A percentile compares a stretch with the other conserved stretches of the same genome.
phyloP scores from a whole-genome alignment of 2,329 filamentous ascomycete species.

The Pseudogymnoascus sp. region DNA sequence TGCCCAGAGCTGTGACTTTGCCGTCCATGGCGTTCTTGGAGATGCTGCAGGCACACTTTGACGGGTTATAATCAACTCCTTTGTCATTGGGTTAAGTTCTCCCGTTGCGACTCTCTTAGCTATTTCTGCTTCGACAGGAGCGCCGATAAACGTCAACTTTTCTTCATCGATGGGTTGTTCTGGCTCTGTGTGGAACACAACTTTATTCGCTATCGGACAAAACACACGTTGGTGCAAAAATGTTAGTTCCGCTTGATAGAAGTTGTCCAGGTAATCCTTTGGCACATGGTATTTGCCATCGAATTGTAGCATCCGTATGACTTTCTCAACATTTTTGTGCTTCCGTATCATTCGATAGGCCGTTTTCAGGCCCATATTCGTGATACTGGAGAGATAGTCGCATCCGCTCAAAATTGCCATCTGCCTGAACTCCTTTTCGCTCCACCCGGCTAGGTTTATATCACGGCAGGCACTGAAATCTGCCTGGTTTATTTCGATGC shows the following conservation, averaged over 20 bases:
- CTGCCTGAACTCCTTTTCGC: conserved; percentile 79
- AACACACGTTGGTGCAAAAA: conserved; percentile 95
- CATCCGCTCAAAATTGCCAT: conserved; percentile 98
- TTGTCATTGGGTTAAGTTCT: conserved; percentile 85
- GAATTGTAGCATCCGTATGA: conserved; percentile 78
- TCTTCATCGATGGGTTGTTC: conserved; percentile 57
- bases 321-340: conserved; percentile 77
- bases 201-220: conserved; percentile 62
- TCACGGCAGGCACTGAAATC: conserved; percentile 88
- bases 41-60: conserved; percentile 18
- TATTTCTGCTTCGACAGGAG: conserved; percentile 59
- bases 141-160: conserved; percentile 76
- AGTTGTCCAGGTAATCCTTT: conserved; percentile 71
- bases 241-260: conserved; percentile 81
- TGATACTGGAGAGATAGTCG: conserved; percentile 85
- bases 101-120: conserved; percentile 72
- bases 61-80: conserved; percentile 46
- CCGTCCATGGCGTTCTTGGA: conserved; percentile 19
- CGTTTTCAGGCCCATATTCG: conserved; percentile 84
- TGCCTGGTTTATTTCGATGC: conserved; percentile 80
- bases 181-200: conserved; percentile 70
- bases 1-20: conserved; percentile 19
- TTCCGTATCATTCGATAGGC: conserved; percentile 86
- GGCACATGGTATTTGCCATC: conserved; percentile 81
- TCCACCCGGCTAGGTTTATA: conserved; percentile 85